Base-by-base conservation (phyloP, 495 filamentous ascomycete genomes). In the Thermothielavioides terrestris region DNA sequence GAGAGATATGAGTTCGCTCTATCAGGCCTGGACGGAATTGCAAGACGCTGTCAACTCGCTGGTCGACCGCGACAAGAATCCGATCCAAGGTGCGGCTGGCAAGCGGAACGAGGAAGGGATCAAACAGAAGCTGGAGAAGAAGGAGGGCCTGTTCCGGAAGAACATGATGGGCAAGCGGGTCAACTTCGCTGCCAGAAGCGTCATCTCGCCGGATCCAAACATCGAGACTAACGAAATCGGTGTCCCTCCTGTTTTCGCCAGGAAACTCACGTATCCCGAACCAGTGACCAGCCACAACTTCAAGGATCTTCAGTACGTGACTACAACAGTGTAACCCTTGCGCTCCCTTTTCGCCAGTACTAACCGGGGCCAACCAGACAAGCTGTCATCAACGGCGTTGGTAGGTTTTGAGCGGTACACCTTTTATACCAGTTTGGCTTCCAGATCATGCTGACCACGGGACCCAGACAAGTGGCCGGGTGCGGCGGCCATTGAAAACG, bases 81-180 rank as follows among this genome's bases (percentile, higher is more conserved):
- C 87, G 11, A 71, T 88, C 10, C 79, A 82, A 35, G 89, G 90
- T 8, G 68, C 76, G 4, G 87, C 87, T 7, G 84, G 75, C 4
- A 78, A 77, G 60, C 68, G 76, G 41, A 81, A 83, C 37, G 81
- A 86, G 50, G 83, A 89, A 32, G 94, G 94, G 49, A 94, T 99
- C 66, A 99, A 97, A 68, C 94, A 99, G 61, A 85, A 88, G 59
- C 77, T 99, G 14, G 94, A 99, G 68, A 97, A 97, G 77, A 99
- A 99, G 68, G 94, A 99, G 61, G 94, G 94, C 39, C 70, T 99
- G 40, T 97, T 99, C 74, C 77, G 94, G 57, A 97, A 91, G 77
- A 94, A 99, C 71, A 97, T 99, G 91, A 99, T 99, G 94, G 94
- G 94, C 40, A 99, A 99, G 73, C 86, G 94, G 71, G 94, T 99